phyloP scores from a whole-genome alignment of 75 land plant genomes.

The Isoetes taiwanensis region DNA sequence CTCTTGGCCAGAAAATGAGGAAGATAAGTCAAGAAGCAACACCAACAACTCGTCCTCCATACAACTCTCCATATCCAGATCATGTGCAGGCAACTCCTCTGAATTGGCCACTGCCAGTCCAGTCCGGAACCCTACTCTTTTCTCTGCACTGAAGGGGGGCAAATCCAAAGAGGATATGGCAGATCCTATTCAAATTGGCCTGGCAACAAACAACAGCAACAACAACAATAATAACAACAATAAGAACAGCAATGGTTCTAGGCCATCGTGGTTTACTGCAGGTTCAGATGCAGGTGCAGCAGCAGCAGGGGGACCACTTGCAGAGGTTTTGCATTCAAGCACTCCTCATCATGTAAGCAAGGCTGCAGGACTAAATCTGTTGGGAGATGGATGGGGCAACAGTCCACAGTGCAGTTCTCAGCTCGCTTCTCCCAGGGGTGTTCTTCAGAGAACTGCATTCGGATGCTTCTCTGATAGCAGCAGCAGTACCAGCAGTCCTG shows the following conservation, averaged over 20 bases:
- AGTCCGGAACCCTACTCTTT: too few relatives aligned
- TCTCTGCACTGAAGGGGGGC: too few relatives aligned
- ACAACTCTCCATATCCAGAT: conserved; percentile 62
- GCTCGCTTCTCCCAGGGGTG: conserved; percentile 44
- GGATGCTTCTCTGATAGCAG: conserved; percentile 28
- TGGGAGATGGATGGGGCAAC: conserved; percentile 24
- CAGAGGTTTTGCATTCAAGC: conserved; percentile 50
- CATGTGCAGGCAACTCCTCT: too few relatives aligned
- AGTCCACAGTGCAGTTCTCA: conserved; percentile 10
- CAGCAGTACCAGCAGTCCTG: conserved; percentile 35
- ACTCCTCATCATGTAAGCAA: conserved; percentile 13
- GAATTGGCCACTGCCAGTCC: too few relatives aligned
- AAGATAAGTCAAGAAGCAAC: too few relatives aligned
- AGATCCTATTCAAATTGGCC: conserved; percentile 38
- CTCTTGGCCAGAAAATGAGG: conserved; percentile 52
- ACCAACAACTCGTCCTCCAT: conserved; percentile 40
- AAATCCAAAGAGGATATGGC: too few relatives aligned
- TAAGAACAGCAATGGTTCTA: conserved; percentile 45
- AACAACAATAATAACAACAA: conserved; percentile 5
- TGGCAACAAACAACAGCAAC: conserved; percentile 17
- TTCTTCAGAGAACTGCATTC: conserved; percentile 29
- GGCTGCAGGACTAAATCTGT: conserved; percentile 18
- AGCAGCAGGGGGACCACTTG: conserved; percentile 87
- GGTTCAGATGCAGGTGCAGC: too few relatives aligned
- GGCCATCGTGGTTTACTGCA: too few relatives aligned